These are phyloP conservation scores for Blakeslea trispora DNA, from an alignment of 371 early-diverging fungal genomes.

Conservation along the genomic window DNA sequence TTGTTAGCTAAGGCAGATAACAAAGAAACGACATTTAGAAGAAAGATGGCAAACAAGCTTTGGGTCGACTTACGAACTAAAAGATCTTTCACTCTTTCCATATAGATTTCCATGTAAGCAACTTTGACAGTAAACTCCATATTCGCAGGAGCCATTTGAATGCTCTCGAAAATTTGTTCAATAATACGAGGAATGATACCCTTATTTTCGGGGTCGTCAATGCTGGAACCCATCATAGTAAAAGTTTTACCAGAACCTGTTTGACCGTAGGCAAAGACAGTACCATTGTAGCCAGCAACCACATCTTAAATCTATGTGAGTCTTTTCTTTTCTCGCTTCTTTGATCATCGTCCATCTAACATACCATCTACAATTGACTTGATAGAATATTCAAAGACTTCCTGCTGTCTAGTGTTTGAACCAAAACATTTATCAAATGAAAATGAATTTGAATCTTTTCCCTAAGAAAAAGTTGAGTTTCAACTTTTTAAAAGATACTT, in stretches of 20 bases:
- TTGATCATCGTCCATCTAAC: conserved; percentile 69
- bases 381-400: conserved; percentile 89
- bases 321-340: neutral
- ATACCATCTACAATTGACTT: conserved; percentile 90
- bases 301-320: conserved; percentile 48
- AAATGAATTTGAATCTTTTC: conserved; percentile 81
- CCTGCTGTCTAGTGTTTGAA: conserved; percentile 75
- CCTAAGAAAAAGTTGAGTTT: conserved; percentile 77
- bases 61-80: conserved; percentile 72
- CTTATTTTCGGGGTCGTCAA: conserved; percentile 82
- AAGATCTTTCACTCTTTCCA: conserved; percentile 98
- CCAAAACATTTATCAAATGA: conserved; percentile 93
- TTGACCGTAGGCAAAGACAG: conserved; percentile 98
- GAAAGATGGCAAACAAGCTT: conserved; percentile 1
- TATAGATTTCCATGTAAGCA: conserved; percentile 99
- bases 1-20: conserved; percentile 61
- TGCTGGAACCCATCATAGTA: conserved; percentile 98
- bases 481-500: conserved; percentile 74
- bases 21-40: neutral
- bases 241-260: conserved; percentile 99
- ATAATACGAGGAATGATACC: conserved; percentile 95
- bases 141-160: conserved; percentile 79
- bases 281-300: conserved; percentile 91
- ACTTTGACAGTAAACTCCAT: conserved; percentile 94
- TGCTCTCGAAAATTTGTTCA: conserved; percentile 87